Evolutionary conservation across 2,329 filamentous ascomycete species (phyloP).

Genomic region (Neodidymelliopsis sp.): DNA sequence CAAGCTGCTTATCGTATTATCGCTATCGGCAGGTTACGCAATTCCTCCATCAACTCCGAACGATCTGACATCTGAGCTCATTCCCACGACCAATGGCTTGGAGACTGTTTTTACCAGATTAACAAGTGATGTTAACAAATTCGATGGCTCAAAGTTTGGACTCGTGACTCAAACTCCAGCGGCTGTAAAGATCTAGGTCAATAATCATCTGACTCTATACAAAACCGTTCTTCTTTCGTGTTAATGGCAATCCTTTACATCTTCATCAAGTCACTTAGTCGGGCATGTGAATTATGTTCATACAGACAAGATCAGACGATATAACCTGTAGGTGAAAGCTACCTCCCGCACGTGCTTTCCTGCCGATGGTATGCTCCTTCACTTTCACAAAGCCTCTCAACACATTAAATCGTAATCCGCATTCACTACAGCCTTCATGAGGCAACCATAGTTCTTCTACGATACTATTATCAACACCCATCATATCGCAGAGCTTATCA

Average conservation of each 20-base stretch:
- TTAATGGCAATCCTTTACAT: too few relatives aligned
- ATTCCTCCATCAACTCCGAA: too few relatives aligned
- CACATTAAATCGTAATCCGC: background rate
- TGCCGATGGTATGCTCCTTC: background rate
- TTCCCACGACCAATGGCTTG: conserved; percentile 23
- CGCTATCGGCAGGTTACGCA: conserved; percentile 3
- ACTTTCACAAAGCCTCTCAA: background rate
- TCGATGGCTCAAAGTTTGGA: conserved; percentile 28
- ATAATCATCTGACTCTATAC: conserved; percentile 28
- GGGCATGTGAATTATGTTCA: too few relatives aligned
- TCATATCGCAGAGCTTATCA: too few relatives aligned
- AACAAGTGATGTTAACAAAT: conserved; percentile 30
- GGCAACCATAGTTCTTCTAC: too few relatives aligned
- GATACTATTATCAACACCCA: background rate
- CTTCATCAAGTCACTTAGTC: too few relatives aligned
- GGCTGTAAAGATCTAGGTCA: conserved; percentile 25
- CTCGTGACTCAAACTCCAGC: conserved; percentile 30
- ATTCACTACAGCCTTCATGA: background rate
- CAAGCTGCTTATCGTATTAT: background rate
- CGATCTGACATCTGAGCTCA: conserved; percentile 22
- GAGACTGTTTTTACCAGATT: conserved; percentile 24
- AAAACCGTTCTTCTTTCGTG: too few relatives aligned
- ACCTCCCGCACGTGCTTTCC: background rate
- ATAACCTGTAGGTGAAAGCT: background rate
- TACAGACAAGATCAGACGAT: background rate